Conservation (phyloP, 2,329 filamentous ascomycete species). For the Kalaharituber pfeilii region DNA sequence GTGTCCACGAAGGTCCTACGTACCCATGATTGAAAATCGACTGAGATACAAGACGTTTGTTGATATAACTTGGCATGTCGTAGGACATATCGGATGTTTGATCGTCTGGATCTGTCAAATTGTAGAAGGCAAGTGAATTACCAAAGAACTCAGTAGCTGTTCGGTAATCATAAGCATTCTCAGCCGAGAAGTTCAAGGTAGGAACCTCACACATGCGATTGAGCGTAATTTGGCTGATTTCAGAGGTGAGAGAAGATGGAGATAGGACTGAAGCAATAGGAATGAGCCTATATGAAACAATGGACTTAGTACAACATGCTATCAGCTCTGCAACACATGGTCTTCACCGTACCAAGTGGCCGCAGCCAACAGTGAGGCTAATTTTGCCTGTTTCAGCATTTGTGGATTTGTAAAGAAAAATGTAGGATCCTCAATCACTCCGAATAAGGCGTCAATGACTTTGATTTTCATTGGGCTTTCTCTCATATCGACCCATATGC, state of each 20-base stretch:
- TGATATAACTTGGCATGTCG: conserved; percentile 25
- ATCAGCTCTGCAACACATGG: background rate
- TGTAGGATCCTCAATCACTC: conserved; percentile 17
- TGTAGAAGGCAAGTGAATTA: conserved; percentile 25
- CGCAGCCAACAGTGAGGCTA: conserved; percentile 26
- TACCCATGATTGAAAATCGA: conserved; percentile 21
- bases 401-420: conserved; percentile 8
- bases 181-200: conserved; percentile 26
- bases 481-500: conserved; percentile 25
- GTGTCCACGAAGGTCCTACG: conserved; percentile 23
- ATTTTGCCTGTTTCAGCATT: conserved; percentile 9
- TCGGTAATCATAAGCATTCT: conserved; percentile 27
- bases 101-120: conserved; percentile 19
- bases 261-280: conserved; percentile 29
- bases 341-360: conserved; percentile 28
- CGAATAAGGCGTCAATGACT: conserved; percentile 18
- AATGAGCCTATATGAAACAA: conserved; percentile 22
- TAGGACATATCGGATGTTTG: background rate
- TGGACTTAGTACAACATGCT: background rate
- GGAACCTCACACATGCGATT: conserved; percentile 24
- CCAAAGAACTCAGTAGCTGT: conserved; percentile 23
- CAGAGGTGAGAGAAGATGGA: conserved; percentile 25
- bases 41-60: conserved; percentile 23
- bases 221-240: background rate
- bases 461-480: conserved; percentile 20